Evolutionary conservation across 2,329 filamentous ascomycete species (phyloP).

Genomic region (Xylariales sp.): DNA sequence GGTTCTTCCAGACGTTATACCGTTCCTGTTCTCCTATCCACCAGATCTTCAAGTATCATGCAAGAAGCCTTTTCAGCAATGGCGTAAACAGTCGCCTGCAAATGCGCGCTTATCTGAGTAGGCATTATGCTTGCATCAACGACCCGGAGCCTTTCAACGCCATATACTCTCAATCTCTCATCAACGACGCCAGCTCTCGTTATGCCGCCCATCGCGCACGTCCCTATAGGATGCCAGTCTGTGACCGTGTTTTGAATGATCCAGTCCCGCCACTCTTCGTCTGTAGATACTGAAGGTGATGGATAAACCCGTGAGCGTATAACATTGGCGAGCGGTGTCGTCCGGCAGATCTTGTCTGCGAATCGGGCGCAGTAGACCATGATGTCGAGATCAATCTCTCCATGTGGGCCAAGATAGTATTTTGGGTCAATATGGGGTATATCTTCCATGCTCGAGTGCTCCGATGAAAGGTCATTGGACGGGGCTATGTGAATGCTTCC

Average conservation of each 20-base stretch:
- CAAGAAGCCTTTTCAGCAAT: conserved; percentile 16
- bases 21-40: too few species aligned
- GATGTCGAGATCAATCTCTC: conserved; percentile 36
- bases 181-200: conserved; percentile 22
- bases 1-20: too few species aligned
- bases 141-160: conserved; percentile 15
- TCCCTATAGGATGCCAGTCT: conserved; percentile 31
- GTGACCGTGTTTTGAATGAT: conserved; percentile 30
- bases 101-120: conserved; percentile 15
- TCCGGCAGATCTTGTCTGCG: conserved; percentile 30
- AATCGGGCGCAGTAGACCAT: conserved; percentile 38
- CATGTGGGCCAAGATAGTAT: conserved; percentile 35
- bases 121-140: conserved; percentile 19
- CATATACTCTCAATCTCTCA: conserved; percentile 15
- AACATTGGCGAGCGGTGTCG: conserved; percentile 31
- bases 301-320: conserved; percentile 24
- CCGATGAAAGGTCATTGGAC: too few species aligned
- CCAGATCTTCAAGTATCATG: conserved; percentile 16
- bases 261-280: conserved; percentile 27
- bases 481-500: conserved; percentile 41
- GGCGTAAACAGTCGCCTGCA: conserved; percentile 19
- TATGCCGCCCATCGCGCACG: conserved; percentile 36
- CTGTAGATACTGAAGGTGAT: conserved; percentile 11
- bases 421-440: conserved; percentile 35
- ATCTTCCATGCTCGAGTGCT: conserved; percentile 12